Base-by-base conservation (phyloP, 192 early-diverging fungal species). In the Linnemannia schmuckeri region DNA sequence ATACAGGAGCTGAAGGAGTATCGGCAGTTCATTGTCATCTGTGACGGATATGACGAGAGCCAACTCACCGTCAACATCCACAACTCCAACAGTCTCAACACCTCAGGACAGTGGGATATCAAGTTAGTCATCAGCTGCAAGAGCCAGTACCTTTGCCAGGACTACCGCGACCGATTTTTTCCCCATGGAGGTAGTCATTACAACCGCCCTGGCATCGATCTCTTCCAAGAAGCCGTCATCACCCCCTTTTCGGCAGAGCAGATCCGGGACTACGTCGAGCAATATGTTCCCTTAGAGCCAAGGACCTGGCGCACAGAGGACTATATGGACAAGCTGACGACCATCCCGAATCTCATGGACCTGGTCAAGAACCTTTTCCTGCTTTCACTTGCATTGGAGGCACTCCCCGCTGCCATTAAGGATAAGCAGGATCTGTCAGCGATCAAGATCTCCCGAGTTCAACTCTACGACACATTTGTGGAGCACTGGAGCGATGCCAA, bases 221-320 rank as follows among this genome's bases (percentile, higher is more conserved):
- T 72, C 2, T 72, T 72, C n/a, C 71, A 72, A 44, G 40, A 47
- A n/a, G 71, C 71, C 10, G 71, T 72, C 42, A 40, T 72, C 1
- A 6, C 41, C 24, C 71, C 41, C 0, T 44, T 72, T 40, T 40
- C 71, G 18, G 22, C 5, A 15, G 41, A 72, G 3, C 71, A 72
- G 41, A 42, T 72, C 71, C 17, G 47, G 41, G 18, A 72, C 6
- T 72, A 44, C 20, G 37, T 72, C 12, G 71, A 72, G 12, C 71
- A 72, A 13, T 72, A 42, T n/a, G 37, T 72, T 27, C 71, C 24
- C 3, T 24, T 42, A 6, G 24, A 22, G 8, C 22, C 38, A 42
- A 44, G 10, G 37, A 42, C 41, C 6, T 72, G 71, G 71, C 20
- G 40, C 12, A 42, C 71, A 38, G 4, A 22, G 24, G 41, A 72